A percentile compares a stretch with the other conserved stretches of the same genome.
These are phyloP conservation scores for Zopfia rhizophila DNA, from an alignment of 2,329 filamentous ascomycete species.

Conservation along the genomic window DNA sequence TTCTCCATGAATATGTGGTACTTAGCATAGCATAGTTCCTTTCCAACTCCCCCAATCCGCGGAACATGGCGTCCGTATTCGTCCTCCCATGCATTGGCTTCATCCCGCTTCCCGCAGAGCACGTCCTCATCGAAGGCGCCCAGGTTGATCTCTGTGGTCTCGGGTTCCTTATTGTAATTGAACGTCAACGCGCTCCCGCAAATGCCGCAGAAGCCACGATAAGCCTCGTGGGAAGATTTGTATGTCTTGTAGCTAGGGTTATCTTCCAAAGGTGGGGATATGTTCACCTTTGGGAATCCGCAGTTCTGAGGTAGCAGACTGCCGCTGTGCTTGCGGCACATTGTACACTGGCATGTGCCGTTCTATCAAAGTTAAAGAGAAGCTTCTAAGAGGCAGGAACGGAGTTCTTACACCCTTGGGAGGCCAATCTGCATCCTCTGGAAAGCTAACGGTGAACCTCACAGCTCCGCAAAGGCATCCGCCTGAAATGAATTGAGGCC, in stretches of 20 bases:
- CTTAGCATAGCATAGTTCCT: conserved; percentile 24
- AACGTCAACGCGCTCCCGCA: conserved; percentile 36
- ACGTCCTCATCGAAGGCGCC: conserved; percentile 40
- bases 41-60: conserved; percentile 33
- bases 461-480: conserved; percentile 39
- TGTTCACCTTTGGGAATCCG: conserved; percentile 23
- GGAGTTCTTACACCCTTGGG: conserved; percentile 25
- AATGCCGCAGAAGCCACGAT: conserved; percentile 35
- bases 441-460: conserved; percentile 33
- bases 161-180: conserved; percentile 17
- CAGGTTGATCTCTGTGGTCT: conserved; percentile 32
- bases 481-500: conserved; percentile 30
- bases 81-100: conserved; percentile 33
- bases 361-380: conserved; percentile 23
- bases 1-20: conserved; percentile 38
- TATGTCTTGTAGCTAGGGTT: conserved; percentile 34
- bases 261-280: conserved; percentile 25
- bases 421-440: conserved; percentile 32
- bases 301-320: conserved; percentile 34
- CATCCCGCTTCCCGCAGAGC: conserved; percentile 30
- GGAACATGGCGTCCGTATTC: conserved; percentile 32
- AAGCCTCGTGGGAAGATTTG: conserved; percentile 21
- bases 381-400: neutral
- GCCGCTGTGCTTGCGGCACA: conserved; percentile 39
- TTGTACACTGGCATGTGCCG: conserved; percentile 41